Evolutionary conservation across 73 alveolate species (phyloP).

Genomic region (Breviolum minutum): DNA sequence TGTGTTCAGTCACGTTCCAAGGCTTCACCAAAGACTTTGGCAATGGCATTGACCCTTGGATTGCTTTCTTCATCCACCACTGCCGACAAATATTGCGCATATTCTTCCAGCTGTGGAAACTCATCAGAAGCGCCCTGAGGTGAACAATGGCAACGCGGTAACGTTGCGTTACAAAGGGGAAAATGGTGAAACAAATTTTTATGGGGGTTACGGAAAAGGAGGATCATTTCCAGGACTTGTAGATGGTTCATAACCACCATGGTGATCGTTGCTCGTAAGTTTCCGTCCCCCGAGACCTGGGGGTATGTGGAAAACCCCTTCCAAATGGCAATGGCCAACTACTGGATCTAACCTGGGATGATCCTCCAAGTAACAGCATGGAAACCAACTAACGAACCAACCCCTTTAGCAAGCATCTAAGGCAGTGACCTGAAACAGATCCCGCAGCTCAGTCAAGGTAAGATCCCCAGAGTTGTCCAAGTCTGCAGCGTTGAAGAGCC

Average conservation of each 20-base stretch:
- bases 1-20: constrained; percentile 23
- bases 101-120: constrained; percentile 94
- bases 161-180: too few species aligned
- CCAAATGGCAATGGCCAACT: too few species aligned
- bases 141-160: neutral
- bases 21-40: constrained; percentile 84
- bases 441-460: constrained; percentile 66
- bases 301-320: too few species aligned
- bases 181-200: too few species aligned
- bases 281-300: too few species aligned
- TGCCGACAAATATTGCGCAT: constrained; percentile 61
- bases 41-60: constrained; percentile 79
- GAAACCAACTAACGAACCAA: too few species aligned
- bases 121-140: constrained; percentile 90
- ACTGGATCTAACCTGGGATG: too few species aligned
- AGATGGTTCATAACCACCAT: too few species aligned
- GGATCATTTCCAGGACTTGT: too few species aligned
- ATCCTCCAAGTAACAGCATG: too few species aligned
- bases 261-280: too few species aligned
- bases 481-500: constrained; percentile 90
- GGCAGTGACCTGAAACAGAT: constrained; percentile 53
- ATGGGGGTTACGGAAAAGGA: too few species aligned
- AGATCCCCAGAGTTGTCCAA: constrained; percentile 79
- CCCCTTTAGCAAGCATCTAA: neutral
- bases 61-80: constrained; percentile 55